These are phyloP conservation scores for Pseudogymnoascus sp. DNA, from an alignment of 2,329 filamentous ascomycete species.

Conservation along the genomic window DNA sequence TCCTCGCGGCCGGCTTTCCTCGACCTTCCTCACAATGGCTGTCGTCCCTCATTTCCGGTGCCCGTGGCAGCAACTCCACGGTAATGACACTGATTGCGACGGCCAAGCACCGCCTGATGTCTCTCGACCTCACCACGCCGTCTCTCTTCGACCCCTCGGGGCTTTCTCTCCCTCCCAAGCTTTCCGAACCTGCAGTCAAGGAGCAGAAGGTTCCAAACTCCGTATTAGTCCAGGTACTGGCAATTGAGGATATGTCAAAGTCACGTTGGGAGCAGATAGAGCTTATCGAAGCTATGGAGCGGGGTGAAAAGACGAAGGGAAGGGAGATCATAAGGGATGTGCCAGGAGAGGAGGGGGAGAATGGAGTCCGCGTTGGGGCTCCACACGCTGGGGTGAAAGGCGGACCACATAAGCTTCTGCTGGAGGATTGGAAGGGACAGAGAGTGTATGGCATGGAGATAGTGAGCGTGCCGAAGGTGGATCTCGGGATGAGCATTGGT, in stretches of 20 bases:
- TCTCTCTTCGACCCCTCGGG: conserved; percentile 38
- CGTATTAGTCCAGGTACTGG: conserved; percentile 72
- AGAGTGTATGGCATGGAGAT: conserved; percentile 69
- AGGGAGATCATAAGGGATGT: conserved; percentile 73
- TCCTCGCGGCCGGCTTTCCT: background rate
- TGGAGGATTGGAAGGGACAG: conserved; percentile 71
- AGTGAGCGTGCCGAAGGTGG: conserved; percentile 54
- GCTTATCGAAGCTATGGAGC: conserved; percentile 62
- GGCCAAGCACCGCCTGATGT: conserved; percentile 70
- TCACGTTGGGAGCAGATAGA: conserved; percentile 85
- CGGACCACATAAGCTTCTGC: conserved; percentile 66
- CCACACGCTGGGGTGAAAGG: background rate
- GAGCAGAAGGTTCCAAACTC: conserved; percentile 51
- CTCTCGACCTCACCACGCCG: conserved; percentile 64
- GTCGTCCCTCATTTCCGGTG: conserved; percentile 45
- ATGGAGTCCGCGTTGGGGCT: conserved; percentile 9
- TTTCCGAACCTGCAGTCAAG: conserved; percentile 44
- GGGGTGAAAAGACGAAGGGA: conserved; percentile 67
- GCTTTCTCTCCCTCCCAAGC: conserved; percentile 48
- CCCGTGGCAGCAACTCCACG: conserved; percentile 18
- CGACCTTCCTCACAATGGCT: conserved; percentile 10
- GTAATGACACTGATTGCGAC: conserved; percentile 34
- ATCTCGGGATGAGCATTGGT: conserved; percentile 64
- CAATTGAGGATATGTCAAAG: conserved; percentile 72
- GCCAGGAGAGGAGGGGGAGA: conserved; percentile 36